These are phyloP conservation scores for Fusarium nelsonii DNA, from an alignment of 2,329 filamentous ascomycete genomes.

Conservation along the genomic window DNA sequence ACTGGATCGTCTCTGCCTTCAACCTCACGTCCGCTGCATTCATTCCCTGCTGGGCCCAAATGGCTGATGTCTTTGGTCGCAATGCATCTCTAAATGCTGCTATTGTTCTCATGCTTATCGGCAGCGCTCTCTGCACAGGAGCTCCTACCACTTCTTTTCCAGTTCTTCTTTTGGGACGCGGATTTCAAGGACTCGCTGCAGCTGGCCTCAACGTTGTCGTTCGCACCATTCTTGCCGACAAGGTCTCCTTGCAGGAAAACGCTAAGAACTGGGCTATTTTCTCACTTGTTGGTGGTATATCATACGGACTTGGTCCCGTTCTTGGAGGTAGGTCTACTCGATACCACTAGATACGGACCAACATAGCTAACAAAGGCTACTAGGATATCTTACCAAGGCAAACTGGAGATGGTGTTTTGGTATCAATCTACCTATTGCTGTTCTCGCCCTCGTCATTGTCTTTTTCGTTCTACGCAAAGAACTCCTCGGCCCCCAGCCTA, in stretches of 20 bases:
- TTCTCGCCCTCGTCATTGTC: slow-evolving; percentile 64
- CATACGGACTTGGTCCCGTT: slow-evolving; percentile 71
- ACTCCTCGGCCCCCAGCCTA: slow-evolving; percentile 65
- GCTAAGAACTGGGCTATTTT: slow-evolving; percentile 73
- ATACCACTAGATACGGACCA: background rate
- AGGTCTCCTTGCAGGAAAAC: slow-evolving; percentile 71
- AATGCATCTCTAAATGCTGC: slow-evolving; percentile 69
- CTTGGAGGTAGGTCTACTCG: slow-evolving; percentile 60
- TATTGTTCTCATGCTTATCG: slow-evolving; percentile 68
- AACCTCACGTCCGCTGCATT: slow-evolving; percentile 76
- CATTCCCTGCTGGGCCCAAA: slow-evolving; percentile 74
- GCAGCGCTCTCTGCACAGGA: slow-evolving; percentile 71
- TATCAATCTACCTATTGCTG: slow-evolving; percentile 69
- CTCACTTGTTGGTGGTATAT: slow-evolving; percentile 68
- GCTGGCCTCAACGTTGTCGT: slow-evolving; percentile 72
- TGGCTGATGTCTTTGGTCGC: slow-evolving; percentile 74
- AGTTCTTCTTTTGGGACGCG: slow-evolving; percentile 72
- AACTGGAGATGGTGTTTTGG: slow-evolving; percentile 77
- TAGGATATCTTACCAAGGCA: slow-evolving; percentile 63
- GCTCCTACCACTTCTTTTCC: slow-evolving; percentile 66
- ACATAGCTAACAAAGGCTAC: slow-evolving; percentile 6
- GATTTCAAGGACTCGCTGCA: slow-evolving; percentile 71
- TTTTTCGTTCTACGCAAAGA: slow-evolving; percentile 70
- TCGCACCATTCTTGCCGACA: slow-evolving; percentile 73
- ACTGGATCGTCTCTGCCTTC: slow-evolving; percentile 78